Conservation (phyloP, 2,329 filamentous ascomycete species). For the Zasmidium angulare region DNA sequence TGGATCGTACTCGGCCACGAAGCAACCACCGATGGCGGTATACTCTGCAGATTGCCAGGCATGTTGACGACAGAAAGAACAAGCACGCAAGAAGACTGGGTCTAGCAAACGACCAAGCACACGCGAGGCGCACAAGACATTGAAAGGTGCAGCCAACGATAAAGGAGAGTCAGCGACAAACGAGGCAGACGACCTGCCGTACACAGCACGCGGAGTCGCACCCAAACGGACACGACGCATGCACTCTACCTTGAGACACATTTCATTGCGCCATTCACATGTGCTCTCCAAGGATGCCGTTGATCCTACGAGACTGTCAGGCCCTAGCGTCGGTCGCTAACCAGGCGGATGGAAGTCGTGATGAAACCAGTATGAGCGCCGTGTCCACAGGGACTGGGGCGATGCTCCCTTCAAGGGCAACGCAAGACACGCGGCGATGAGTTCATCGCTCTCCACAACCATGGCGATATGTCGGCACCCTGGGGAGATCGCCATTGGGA, state of each 20-base stretch:
- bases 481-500: background rate
- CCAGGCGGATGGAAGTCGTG: background rate
- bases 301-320: background rate
- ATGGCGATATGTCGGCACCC: background rate
- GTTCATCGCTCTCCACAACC: background rate
- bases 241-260: background rate
- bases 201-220: background rate
- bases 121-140: background rate
- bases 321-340: background rate
- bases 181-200: background rate
- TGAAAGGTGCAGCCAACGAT: background rate
- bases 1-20: background rate
- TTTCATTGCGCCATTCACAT: background rate
- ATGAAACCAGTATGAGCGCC: background rate
- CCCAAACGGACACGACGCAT: background rate
- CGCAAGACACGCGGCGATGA: no score
- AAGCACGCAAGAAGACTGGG: background rate
- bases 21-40: background rate
- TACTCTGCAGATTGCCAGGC: slow-evolving; percentile 5
- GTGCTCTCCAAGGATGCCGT: background rate
- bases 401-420: no score
- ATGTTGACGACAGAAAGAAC: background rate
- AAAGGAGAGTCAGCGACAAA: background rate
- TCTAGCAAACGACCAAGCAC: background rate
- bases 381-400: background rate